Evolutionary conservation across 495 filamentous ascomycete genomes (phyloP).

Genomic region (Podospora pseudocomata): DNA sequence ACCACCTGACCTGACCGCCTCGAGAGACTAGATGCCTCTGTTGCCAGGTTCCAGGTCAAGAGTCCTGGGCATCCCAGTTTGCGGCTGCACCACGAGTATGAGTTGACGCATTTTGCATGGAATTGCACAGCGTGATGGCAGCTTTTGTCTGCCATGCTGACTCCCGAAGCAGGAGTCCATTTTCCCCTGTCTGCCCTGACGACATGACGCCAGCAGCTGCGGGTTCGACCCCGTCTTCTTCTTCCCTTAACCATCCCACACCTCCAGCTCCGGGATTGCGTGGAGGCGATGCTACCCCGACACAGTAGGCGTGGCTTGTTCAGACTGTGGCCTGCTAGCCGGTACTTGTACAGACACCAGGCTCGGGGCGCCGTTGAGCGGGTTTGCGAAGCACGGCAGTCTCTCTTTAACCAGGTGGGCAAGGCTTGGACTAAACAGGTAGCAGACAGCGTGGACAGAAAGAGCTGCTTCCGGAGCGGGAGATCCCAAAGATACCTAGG

Average conservation of each 20-base stretch:
- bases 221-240: background rate
- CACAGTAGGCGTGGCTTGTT: constrained; percentile 5
- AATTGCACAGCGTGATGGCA: background rate
- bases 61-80: background rate
- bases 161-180: background rate
- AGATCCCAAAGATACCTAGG: constrained; percentile 6
- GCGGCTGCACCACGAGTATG: background rate
- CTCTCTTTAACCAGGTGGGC: background rate
- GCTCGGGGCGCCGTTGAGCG: background rate
- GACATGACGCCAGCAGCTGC: constrained; percentile 7
- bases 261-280: constrained; percentile 10
- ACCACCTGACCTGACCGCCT: constrained; percentile 9
- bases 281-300: constrained; percentile 3
- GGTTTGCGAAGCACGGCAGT: background rate
- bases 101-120: background rate
- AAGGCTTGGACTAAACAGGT: constrained; percentile 6
- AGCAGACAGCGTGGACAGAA: constrained; percentile 5
- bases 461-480: constrained; percentile 7
- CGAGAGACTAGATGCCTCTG: background rate
- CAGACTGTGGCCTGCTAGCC: constrained; percentile 2
- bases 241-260: constrained; percentile 10
- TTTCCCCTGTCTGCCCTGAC: constrained; percentile 9
- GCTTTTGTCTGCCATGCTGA: background rate
- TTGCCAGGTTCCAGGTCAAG: background rate
- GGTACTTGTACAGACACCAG: background rate